These are phyloP conservation scores for Pyrrhoderma noxium DNA, from an alignment of 1,284 basidiomycete species.

Conservation along the genomic window DNA sequence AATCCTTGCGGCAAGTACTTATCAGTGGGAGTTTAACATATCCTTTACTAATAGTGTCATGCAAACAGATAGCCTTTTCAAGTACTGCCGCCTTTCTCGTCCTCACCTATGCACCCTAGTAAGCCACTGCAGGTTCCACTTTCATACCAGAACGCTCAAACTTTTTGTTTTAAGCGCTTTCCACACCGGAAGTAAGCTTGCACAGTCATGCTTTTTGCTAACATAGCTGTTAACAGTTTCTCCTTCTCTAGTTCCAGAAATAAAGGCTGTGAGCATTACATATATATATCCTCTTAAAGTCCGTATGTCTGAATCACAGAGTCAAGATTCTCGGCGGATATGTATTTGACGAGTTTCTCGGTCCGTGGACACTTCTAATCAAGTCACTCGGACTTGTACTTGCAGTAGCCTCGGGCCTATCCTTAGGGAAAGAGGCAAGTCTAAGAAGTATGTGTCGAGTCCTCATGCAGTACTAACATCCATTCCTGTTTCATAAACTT, in stretches of 20 bases:
- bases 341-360: constrained; percentile 62
- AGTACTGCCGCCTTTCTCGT: constrained; percentile 61
- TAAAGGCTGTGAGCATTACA: constrained; percentile 52
- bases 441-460: neutral
- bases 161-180: constrained; percentile 44
- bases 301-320: neutral
- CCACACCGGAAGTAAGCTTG: constrained; percentile 67
- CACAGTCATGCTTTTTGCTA: neutral
- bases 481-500: no score
- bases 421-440: constrained; percentile 63
- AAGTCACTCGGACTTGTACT: constrained; percentile 73
- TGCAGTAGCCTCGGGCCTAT: constrained; percentile 71
- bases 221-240: constrained; percentile 22
- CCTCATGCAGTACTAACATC: neutral
- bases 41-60: neutral
- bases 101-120: constrained; percentile 63
- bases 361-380: constrained; percentile 69
- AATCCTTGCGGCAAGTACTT: constrained; percentile 49
- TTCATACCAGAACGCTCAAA: neutral
- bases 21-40: neutral
- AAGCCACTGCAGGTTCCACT: constrained; percentile 24
- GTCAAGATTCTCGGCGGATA: constrained; percentile 64
- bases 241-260: constrained; percentile 49
- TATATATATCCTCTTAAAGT: neutral
- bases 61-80: constrained; percentile 50